Evolutionary conservation across 352 stramenopile species (phyloP).

Genomic region (Pythium oligandrum): DNA sequence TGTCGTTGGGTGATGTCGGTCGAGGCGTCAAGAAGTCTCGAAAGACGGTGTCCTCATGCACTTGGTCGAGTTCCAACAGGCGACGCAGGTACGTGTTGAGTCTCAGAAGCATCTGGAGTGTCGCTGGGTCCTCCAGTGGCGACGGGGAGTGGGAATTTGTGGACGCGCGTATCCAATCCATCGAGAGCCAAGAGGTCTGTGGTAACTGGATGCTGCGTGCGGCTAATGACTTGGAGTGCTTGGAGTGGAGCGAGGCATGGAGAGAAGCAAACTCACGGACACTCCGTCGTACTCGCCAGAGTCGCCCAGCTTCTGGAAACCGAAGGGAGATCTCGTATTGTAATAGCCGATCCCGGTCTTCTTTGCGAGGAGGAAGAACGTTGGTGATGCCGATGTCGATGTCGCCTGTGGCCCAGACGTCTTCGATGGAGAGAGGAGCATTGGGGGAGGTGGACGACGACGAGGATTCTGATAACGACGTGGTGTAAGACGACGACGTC

Average conservation of each 20-base stretch:
- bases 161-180: conserved; percentile 15
- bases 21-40: conserved; percentile 44
- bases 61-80: conserved; percentile 48
- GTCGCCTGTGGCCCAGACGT: conserved; percentile 33
- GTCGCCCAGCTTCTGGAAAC: conserved; percentile 30
- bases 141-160: background rate
- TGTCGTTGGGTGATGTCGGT: conserved; percentile 22
- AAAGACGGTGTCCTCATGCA: conserved; percentile 35
- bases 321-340: conserved; percentile 56
- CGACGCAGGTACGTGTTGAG: conserved; percentile 62
- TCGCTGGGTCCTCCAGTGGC: conserved; percentile 15
- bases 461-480: background rate
- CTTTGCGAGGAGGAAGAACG: conserved; percentile 7
- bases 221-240: conserved; percentile 22
- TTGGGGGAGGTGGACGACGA: background rate
- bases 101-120: conserved; percentile 34
- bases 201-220: conserved; percentile 38
- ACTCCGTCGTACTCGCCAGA: conserved; percentile 46
- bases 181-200: conserved; percentile 30
- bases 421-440: background rate
- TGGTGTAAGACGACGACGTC: background rate
- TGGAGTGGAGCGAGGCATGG: conserved; percentile 25
- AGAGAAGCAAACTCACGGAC: conserved; percentile 49
- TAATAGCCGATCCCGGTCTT: background rate
- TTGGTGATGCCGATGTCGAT: conserved; percentile 50